Conservation (phyloP, 2,329 filamentous ascomycete genomes). For the Colletotrichum filicis region DNA sequence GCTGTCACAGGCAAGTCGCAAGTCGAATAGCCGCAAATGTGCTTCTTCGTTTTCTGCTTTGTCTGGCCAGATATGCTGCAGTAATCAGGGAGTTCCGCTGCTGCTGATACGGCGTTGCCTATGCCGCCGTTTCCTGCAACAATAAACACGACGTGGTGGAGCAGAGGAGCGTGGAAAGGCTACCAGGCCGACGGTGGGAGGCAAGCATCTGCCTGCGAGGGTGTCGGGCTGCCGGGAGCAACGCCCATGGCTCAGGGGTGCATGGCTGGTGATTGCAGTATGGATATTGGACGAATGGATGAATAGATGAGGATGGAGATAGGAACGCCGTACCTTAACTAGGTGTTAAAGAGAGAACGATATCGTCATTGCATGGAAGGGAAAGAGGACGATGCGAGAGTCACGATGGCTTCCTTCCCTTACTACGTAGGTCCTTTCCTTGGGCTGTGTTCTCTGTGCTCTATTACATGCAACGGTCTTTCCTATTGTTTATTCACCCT, state of each 20-base stretch:
- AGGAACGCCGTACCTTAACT: neutral
- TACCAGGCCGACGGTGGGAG: neutral
- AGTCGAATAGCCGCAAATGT: neutral
- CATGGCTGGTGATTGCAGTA: neutral
- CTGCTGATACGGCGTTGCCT: conserved; percentile 11
- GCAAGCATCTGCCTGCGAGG: conserved; percentile 24
- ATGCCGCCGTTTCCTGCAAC: conserved; percentile 26
- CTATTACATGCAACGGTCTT: neutral
- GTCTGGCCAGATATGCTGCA: neutral
- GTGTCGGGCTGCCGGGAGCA: neutral
- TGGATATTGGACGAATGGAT: neutral
- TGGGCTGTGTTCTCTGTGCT: no score
- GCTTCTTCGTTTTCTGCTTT: neutral
- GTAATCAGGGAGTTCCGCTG: conserved; percentile 22
- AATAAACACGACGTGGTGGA: neutral
- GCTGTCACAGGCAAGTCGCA: neutral
- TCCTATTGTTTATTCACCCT: neutral
- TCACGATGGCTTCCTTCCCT: neutral
- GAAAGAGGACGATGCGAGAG: neutral
- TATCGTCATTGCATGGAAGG: neutral
- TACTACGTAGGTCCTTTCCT: no score
- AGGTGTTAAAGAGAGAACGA: neutral
- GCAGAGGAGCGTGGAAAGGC: no score
- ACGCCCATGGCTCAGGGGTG: neutral
- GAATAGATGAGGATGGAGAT: neutral